Base-by-base conservation (phyloP, 345 rosid species). In the Populus pruinosa region DNA sequence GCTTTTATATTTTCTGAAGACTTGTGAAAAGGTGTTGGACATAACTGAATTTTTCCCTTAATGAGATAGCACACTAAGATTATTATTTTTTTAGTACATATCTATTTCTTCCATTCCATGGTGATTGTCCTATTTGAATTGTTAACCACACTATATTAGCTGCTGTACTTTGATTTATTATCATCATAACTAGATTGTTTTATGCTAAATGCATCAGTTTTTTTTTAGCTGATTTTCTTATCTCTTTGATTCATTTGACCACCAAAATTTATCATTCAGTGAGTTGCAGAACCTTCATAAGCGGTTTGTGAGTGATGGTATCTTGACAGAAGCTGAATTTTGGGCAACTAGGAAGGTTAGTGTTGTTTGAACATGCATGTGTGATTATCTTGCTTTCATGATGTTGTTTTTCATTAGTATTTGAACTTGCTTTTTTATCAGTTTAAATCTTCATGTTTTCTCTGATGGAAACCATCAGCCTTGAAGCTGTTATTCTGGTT, bases 331-430 rank as follows among this genome's bases (percentile, higher is more conserved):
- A 82, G 87, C 91, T 41, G 97, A 93, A 84, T 96, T 95, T 81
- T 95, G 99, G 99, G 94, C 98, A n/a, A 87, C 97, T 69, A 90
- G 98, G 80, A 92, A 89, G 97, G 97, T 92, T 85, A 69, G 77
- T 68, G 74, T 78, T 78, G 55, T 78, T 36, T 33, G 6, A 49
- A 17, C 6, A n/a, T 36, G 36, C 68, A 31, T 63, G 12, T 16
- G 12, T 76, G 7, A 21, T 27, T 76, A 23, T 47, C 11, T 75
- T 33, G 66, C 69, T 68, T 72, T 68, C 41, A 38, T 65, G 47
- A 27, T 10, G 69, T 12, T 16, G 13, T 44, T 63, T 70, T 43
- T 79, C 23, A 29, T 68, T 77, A 62, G 25, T 53, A 7, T 61
- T 66, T 67, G 62, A 71, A 61, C 31, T 41, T 47, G 65, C 23